A percentile compares a stretch with the other conserved stretches of the same genome.
phyloP scores from a whole-genome alignment of 73 alveolate species.

The Breviolum minutum region DNA sequence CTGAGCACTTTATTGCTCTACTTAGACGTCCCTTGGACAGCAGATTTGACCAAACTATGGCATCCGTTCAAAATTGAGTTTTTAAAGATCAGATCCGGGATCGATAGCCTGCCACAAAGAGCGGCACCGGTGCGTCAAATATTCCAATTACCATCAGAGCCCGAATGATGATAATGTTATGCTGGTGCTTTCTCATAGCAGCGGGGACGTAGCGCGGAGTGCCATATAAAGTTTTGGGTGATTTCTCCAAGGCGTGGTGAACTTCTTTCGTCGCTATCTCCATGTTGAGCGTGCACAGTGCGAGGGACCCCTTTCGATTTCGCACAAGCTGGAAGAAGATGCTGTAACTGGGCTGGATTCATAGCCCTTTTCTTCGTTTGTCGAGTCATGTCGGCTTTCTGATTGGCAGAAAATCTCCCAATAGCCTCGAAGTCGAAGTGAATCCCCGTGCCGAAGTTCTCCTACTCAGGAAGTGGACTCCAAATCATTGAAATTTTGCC shows the following conservation, averaged over 20 bases:
- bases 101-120: too few relatives aligned
- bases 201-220: background rate
- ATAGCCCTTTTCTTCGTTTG: too few relatives aligned
- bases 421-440: too few relatives aligned
- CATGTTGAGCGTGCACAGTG: conserved; percentile 96
- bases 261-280: conserved; percentile 96
- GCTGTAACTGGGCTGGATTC: conserved; percentile 11
- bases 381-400: too few relatives aligned
- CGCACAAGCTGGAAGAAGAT: conserved; percentile 96
- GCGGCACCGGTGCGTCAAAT: too few relatives aligned
- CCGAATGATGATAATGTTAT: too few relatives aligned
- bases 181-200: too few relatives aligned
- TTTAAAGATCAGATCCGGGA: too few relatives aligned
- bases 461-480: conserved; percentile 95
- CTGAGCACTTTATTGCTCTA: conserved; percentile 97
- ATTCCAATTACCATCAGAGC: too few relatives aligned
- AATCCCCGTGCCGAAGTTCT: background rate
- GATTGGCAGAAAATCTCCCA: too few relatives aligned
- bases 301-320: conserved; percentile 96
- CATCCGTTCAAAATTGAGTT: too few relatives aligned
- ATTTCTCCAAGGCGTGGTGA: conserved; percentile 78
- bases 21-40: conserved; percentile 88
- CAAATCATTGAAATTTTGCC: conserved; percentile 96
- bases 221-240: background rate
- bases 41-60: too few relatives aligned